phyloP scores from a whole-genome alignment of 1,284 basidiomycete species.

The Lignosus rhinocerotis region DNA sequence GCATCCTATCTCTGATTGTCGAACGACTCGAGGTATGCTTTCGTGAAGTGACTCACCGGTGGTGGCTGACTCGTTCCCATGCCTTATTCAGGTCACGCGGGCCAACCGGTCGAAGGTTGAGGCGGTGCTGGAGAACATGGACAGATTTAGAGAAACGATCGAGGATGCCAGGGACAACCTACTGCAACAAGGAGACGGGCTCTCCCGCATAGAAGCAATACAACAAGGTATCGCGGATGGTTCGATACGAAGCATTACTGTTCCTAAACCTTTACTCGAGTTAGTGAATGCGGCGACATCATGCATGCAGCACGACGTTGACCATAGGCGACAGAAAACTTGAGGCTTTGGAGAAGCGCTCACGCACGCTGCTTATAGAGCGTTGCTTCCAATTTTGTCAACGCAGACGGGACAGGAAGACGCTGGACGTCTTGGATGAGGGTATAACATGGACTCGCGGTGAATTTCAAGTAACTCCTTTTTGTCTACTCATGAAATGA shows the following conservation, averaged over 20 bases:
- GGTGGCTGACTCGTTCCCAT: background rate
- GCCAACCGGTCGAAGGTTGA: background rate
- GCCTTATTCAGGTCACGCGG: background rate
- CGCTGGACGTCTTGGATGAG: background rate
- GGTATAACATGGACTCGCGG: background rate
- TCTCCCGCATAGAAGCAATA: too few relatives aligned
- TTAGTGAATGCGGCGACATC: background rate
- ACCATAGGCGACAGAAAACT: background rate
- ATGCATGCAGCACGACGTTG: background rate
- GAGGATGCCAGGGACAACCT: too few relatives aligned
- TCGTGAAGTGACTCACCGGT: background rate
- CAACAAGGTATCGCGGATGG: too few relatives aligned
- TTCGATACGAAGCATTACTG: too few relatives aligned
- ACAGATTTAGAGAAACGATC: too few relatives aligned
- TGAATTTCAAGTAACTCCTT: background rate
- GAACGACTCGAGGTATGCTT: background rate
- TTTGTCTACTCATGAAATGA: background rate
- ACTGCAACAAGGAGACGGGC: too few relatives aligned
- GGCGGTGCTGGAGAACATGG: background rate
- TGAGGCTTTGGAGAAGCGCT: background rate
- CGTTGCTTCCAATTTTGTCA: background rate
- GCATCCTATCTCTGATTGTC: background rate
- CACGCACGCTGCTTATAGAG: background rate
- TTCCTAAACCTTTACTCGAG: background rate
- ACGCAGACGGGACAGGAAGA: background rate